Evolutionary conservation across 192 early-diverging fungal genomes (phyloP).

Genomic region (Dissophora ornata): DNA sequence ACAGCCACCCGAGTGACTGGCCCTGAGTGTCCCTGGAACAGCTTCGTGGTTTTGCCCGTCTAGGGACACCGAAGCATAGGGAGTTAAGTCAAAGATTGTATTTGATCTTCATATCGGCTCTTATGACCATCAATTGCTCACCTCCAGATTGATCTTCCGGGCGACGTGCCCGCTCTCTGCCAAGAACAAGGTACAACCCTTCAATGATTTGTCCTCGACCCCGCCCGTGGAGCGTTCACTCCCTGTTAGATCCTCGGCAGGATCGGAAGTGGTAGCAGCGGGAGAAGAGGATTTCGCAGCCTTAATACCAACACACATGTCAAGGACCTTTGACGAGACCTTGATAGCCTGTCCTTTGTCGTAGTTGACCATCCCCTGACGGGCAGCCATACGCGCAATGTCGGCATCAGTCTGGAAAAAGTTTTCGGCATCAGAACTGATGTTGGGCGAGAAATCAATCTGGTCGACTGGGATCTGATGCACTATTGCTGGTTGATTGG

Average conservation of each 20-base stretch:
- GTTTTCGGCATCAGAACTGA: conserved; percentile 64
- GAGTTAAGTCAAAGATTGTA: no score
- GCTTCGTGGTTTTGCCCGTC: conserved; percentile 63
- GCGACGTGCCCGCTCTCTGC: conserved; percentile 81
- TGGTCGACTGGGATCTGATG: conserved; percentile 47
- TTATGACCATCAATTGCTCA: conserved; percentile 31
- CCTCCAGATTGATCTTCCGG: conserved; percentile 73
- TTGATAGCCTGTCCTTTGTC: conserved; percentile 69
- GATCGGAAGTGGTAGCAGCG: background rate
- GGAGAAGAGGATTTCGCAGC: background rate
- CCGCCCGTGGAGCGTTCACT: conserved; percentile 15
- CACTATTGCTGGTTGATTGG: background rate
- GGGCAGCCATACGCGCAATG: conserved; percentile 61
- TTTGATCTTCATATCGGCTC: no score
- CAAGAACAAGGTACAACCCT: conserved; percentile 60
- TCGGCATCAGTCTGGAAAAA: conserved; percentile 85
- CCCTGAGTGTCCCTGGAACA: conserved; percentile 74
- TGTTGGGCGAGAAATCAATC: conserved; percentile 63
- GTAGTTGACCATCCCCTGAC: conserved; percentile 67
- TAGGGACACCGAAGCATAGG: no score
- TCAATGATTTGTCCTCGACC: conserved; percentile 32
- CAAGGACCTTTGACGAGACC: conserved; percentile 73
- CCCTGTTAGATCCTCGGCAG: background rate
- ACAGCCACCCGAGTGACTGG: conserved; percentile 77
- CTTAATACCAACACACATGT: conserved; percentile 46